Evolutionary conservation across 805 yeast species (phyloP).

Genomic region (Spathaspora boniae): DNA sequence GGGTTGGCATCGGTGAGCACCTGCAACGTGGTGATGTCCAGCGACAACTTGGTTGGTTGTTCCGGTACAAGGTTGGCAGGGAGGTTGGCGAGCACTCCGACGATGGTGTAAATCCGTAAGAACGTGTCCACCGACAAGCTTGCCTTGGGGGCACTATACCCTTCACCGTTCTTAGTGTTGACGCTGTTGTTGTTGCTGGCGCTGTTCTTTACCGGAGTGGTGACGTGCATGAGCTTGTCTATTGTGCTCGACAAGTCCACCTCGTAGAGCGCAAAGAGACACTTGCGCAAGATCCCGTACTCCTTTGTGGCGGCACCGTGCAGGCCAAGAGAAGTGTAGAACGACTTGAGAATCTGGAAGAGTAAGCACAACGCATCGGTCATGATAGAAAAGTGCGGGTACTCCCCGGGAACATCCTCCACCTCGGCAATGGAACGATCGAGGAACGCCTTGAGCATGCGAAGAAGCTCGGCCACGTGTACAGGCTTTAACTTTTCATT

Average conservation of each 20-base stretch:
- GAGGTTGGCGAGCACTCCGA: slow-evolving; percentile 22
- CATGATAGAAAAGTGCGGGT: slow-evolving; percentile 15
- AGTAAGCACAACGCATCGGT: slow-evolving; percentile 25
- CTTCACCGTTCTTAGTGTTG: slow-evolving; percentile 6
- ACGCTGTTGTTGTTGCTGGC: no score
- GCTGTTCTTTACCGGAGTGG: slow-evolving; percentile 8
- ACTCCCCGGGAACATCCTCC: slow-evolving; percentile 7
- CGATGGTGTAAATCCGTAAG: slow-evolving; percentile 21
- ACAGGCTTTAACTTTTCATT: no score
- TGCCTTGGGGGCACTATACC: slow-evolving; percentile 16
- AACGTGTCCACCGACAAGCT: slow-evolving; percentile 25
- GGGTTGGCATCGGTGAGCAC: slow-evolving; percentile 18
- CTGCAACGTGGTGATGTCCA: slow-evolving; percentile 24
- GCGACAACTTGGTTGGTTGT: slow-evolving; percentile 17
- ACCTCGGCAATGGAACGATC: no score
- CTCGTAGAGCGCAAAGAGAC: slow-evolving; percentile 21
- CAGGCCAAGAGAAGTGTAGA: slow-evolving; percentile 15
- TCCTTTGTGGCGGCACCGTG: slow-evolving; percentile 15
- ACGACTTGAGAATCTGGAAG: slow-evolving; percentile 21
- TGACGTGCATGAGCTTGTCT: slow-evolving; percentile 15
- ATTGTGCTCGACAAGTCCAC: slow-evolving; percentile 20
- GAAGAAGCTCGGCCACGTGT: no score
- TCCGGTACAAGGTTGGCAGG: slow-evolving; percentile 21
- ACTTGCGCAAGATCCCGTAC: slow-evolving; percentile 17
- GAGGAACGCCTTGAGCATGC: no score